Conservation (phyloP, 2,329 filamentous ascomycete genomes). For the Claviceps maximensis region DNA sequence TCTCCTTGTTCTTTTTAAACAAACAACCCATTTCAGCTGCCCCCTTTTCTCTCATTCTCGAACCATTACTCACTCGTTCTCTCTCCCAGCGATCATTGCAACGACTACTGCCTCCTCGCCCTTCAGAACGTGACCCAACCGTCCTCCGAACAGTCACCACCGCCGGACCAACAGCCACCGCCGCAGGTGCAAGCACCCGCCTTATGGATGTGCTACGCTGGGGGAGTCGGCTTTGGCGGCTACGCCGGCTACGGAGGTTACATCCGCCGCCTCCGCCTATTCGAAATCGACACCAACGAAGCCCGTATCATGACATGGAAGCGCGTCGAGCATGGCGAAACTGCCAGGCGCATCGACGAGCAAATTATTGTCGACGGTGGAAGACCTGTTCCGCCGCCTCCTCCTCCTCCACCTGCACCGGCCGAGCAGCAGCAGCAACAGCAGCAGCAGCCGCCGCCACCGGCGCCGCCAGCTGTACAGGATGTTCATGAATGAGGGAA, state of each 20-base stretch:
- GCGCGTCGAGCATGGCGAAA: conserved; percentile 58
- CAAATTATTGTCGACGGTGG: conserved; percentile 55
- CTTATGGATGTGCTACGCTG: conserved; percentile 97
- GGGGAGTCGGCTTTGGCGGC: conserved; percentile 82
- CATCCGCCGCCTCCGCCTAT: conserved; percentile 71
- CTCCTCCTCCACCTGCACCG: conserved; percentile 5
- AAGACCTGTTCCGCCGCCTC: conserved; percentile 23
- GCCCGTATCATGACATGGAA: conserved; percentile 88
- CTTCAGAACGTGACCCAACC: conserved; percentile 18
- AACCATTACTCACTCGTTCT: not conserved
- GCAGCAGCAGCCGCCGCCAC: conserved; percentile 13
- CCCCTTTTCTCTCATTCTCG: not conserved
- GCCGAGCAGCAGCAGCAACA: not conserved
- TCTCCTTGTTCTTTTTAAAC: not conserved
- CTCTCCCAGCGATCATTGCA: conserved; percentile 70
- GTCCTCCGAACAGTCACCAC: not conserved
- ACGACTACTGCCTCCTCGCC: conserved; percentile 83
- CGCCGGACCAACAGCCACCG: conserved; percentile 4
- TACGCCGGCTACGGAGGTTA: conserved; percentile 87
- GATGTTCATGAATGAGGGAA: conserved; percentile 5
- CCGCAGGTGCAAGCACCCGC: conserved; percentile 35
- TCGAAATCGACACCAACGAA: conserved; percentile 85
- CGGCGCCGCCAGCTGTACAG: conserved; percentile 3
- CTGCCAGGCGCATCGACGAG: conserved; percentile 41
- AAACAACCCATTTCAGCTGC: not conserved